These are phyloP conservation scores for Ascoidea asiatica DNA, from an alignment of 805 yeast genomes.

Conservation along the genomic window DNA sequence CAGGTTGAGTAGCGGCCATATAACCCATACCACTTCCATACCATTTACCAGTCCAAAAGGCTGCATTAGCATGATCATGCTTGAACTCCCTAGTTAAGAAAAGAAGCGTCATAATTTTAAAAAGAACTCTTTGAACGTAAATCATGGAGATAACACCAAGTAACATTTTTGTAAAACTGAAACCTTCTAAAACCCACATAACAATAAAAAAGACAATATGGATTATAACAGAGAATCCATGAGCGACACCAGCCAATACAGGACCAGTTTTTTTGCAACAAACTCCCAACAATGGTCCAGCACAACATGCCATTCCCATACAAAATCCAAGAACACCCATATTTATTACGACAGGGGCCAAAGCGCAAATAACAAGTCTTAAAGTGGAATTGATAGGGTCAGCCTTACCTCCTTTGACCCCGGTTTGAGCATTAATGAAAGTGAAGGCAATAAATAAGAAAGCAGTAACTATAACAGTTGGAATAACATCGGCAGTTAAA, in stretches of 20 bases:
- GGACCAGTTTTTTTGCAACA: conserved; percentile 33
- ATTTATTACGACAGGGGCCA: conserved; percentile 86
- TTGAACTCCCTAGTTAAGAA: conserved; percentile 50
- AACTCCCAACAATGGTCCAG: conserved; percentile 88
- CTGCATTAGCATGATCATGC: conserved; percentile 44
- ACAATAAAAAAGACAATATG: conserved; percentile 46
- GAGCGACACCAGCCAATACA: conserved; percentile 42
- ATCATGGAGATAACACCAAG: conserved; percentile 45
- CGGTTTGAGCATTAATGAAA: conserved; percentile 79
- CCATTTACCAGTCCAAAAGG: conserved; percentile 82
- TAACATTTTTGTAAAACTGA: conserved; percentile 46
- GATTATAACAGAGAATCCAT: conserved; percentile 34
- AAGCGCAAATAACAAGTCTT: conserved; percentile 65
- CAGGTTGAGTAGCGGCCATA: conserved; percentile 46
- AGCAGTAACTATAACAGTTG: conserved; percentile 58
- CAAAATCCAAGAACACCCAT: conserved; percentile 73
- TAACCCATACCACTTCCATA: conserved; percentile 47
- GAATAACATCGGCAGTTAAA: conserved; percentile 65
- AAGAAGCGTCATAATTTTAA: conserved; percentile 34
- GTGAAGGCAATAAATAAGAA: conserved; percentile 61
- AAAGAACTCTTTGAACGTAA: conserved; percentile 43
- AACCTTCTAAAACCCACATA: conserved; percentile 55
- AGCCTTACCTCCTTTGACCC: conserved; percentile 36
- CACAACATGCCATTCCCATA: conserved; percentile 83
- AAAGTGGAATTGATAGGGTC: conserved; percentile 48